Evolutionary conservation across 2,329 filamentous ascomycete species (phyloP), one percentile per base, ranked within the genome.

Genomic region (Aspergillus jensenii): DNA sequence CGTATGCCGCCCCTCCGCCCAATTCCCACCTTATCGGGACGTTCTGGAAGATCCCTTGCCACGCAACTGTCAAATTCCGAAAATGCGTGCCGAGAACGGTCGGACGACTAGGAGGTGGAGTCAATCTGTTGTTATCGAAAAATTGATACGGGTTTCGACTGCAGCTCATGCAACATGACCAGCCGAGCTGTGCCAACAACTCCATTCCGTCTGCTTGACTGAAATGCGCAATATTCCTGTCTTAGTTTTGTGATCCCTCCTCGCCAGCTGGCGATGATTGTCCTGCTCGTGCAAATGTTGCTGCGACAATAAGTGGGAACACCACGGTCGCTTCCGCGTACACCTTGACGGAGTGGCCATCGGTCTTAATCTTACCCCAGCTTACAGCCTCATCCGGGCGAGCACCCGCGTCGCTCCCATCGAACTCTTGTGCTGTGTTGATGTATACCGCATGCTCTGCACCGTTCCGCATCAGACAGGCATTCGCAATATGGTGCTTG

Each of bases 401-500:
- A 3, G 95, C 95, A 1, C 95, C 95, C 0, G 95, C 93, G 78
- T 99, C 95, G 68, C 92, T 97, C 3, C 95, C 95, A 73, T 99
- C 95, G 72, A 97, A 99, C 73, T 99, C 95, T 74, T 97, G 92
- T 0, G 87, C 95, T 1, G 95, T 99, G 76, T 99, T 99, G 75
- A 99, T 91, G 73, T 96, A 99, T 1, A 99, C 95, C 2, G 95
- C 95, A 62, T 90, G 93, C 75, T 99, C 95, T 15, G 95, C 95
- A 2, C 95, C 95, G 69, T 99, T 99, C 50, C 95, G 87, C 95
- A 99, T 98, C 68, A 99, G 76, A 68, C 92, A 96, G 2, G 95
- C 95, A 73, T 99, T 99, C 52, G 95, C 93, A 71, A 99, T 98
- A 74, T 99, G 95, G 70, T 99, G 95, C 79, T 99, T 99, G 68